phyloP scores from a whole-genome alignment of 495 filamentous ascomycete genomes.

The Penicillium mononematosum region DNA sequence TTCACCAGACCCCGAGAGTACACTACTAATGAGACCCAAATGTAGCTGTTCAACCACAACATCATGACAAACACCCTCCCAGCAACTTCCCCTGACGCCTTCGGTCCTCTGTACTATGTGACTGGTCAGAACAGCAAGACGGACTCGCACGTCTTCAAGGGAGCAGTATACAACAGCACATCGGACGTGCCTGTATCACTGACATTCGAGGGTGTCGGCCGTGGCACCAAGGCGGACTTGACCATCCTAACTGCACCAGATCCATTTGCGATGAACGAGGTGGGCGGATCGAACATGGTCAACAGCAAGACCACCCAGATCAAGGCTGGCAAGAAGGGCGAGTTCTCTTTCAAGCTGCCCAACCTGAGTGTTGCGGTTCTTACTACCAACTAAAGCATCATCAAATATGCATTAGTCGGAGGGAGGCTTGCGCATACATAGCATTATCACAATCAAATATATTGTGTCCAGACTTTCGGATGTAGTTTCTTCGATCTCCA shows the following conservation, averaged over 20 bases:
- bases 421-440: neutral
- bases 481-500: neutral
- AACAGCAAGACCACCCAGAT: constrained; percentile 43
- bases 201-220: constrained; percentile 51
- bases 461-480: too few relatives aligned
- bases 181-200: constrained; percentile 47
- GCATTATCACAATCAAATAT: neutral
- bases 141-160: constrained; percentile 55
- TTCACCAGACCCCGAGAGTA: neutral
- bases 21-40: neutral
- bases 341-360: constrained; percentile 50
- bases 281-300: constrained; percentile 43
- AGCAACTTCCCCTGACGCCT: constrained; percentile 33
- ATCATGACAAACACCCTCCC: constrained; percentile 47
- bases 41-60: constrained; percentile 42
- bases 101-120: constrained; percentile 48
- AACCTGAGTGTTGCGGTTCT: constrained; percentile 54
- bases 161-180: constrained; percentile 65
- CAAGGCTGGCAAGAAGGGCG: constrained; percentile 43
- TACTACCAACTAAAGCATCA: constrained; percentile 22
- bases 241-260: constrained; percentile 57
- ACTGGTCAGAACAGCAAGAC: constrained; percentile 33
- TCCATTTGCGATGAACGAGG: constrained; percentile 39
- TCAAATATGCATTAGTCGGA: neutral
- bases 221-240: constrained; percentile 49